Percentiles rank a stretch among this genome's conserved stretches.
phyloP scores from a whole-genome alignment of 2,329 filamentous ascomycete species.

The Fusarium cyanostomum region DNA sequence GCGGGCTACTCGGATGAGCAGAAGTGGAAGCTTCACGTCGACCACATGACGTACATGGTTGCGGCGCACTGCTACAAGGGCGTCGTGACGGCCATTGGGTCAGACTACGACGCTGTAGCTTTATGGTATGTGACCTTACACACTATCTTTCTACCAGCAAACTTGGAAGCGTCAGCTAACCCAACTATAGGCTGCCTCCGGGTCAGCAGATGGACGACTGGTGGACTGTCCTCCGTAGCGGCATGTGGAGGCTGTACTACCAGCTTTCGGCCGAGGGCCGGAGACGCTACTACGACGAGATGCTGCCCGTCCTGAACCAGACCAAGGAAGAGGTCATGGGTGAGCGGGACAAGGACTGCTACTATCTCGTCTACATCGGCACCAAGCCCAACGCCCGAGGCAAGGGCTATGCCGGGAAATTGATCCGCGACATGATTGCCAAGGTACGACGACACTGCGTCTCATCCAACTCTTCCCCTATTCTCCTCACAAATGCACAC shows the following conservation, averaged over 20 bases:
- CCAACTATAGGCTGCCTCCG: conserved; percentile 72
- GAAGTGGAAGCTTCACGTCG: conserved; percentile 79
- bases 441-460: conserved; percentile 56
- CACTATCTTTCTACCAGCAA: neutral
- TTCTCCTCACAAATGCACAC: neutral
- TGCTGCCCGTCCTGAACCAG: conserved; percentile 77
- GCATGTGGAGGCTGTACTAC: conserved; percentile 81
- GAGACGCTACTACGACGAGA: conserved; percentile 79
- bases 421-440: conserved; percentile 75
- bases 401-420: conserved; percentile 75
- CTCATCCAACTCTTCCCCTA: neutral
- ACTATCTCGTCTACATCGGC: conserved; percentile 86
- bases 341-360: conserved; percentile 71
- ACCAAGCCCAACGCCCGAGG: conserved; percentile 76
- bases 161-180: conserved; percentile 1
- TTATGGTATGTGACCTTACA: conserved; percentile 69
- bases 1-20: conserved; percentile 69
- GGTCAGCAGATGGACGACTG: conserved; percentile 78
- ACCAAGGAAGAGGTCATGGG: conserved; percentile 77
- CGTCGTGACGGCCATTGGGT: conserved; percentile 77
- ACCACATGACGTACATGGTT: conserved; percentile 80
- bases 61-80: conserved; percentile 80
- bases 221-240: conserved; percentile 76
- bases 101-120: conserved; percentile 80
- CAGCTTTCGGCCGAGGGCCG: conserved; percentile 77